Percentiles rank a stretch among this genome's conserved stretches.
Evolutionary conservation across 1,284 basidiomycete species (phyloP).

Genomic region (Puccinia polysora): DNA sequence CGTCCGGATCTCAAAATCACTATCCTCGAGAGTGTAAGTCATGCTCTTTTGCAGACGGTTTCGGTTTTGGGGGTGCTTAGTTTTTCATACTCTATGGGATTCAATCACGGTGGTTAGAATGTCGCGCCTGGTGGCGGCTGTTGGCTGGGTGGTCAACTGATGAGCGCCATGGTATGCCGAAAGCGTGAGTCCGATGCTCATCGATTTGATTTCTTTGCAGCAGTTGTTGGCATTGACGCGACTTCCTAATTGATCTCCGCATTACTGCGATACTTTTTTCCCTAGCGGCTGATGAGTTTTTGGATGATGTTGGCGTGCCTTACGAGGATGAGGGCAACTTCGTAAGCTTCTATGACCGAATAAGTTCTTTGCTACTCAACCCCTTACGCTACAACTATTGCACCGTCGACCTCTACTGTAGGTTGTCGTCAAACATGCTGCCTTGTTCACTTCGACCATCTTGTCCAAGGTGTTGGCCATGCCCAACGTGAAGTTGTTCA

Average conservation of each 20-base stretch:
- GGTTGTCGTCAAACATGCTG: constrained; percentile 73
- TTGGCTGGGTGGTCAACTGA: constrained; percentile 75
- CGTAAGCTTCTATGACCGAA: constrained; percentile 58
- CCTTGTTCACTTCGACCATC: too few relatives aligned
- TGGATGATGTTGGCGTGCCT: constrained; percentile 68
- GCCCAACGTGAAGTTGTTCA: constrained; percentile 62
- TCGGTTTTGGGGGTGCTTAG: too few relatives aligned
- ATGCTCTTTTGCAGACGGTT: too few relatives aligned
- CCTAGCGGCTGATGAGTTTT: constrained; percentile 66
- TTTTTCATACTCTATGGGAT: too few relatives aligned
- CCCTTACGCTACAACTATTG: not conserved
- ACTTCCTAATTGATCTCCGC: not conserved
- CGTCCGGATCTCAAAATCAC: too few relatives aligned
- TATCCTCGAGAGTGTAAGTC: too few relatives aligned
- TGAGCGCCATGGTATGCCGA: constrained; percentile 78
- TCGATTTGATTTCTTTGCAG: too few relatives aligned
- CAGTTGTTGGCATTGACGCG: too few relatives aligned
- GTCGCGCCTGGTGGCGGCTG: too few relatives aligned
- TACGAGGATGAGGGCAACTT: too few relatives aligned
- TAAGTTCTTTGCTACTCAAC: constrained; percentile 46
- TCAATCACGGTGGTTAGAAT: too few relatives aligned
- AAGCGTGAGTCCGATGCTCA: constrained; percentile 57
- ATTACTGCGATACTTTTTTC: constrained; percentile 5
- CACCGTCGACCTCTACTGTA: too few relatives aligned
- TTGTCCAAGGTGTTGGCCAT: constrained; percentile 64